Conservation (phyloP, 768 basidiomycete species). For the Leccinum subgranulosum region DNA sequence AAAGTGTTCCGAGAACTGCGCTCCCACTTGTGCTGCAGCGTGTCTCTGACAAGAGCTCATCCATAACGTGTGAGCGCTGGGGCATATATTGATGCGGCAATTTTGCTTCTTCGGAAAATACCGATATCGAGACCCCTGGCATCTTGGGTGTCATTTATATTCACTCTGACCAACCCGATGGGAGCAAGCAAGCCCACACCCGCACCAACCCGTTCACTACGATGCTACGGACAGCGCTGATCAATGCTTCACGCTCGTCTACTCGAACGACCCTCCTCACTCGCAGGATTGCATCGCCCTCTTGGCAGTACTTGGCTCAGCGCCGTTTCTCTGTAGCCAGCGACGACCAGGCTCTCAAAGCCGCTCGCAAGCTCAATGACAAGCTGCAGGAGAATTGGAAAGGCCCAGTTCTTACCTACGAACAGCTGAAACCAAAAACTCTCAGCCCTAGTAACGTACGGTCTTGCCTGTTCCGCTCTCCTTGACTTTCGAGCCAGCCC, state of each 20-base stretch:
- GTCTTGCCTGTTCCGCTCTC: neutral
- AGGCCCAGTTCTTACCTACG: slow-evolving; percentile 68
- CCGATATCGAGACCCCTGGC: neutral
- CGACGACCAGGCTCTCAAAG: slow-evolving; percentile 22
- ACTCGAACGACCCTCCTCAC: slow-evolving; percentile 8
- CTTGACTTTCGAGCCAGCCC: slow-evolving; percentile 6
- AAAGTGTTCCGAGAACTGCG: slow-evolving; percentile 44
- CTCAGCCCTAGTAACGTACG: slow-evolving; percentile 66
- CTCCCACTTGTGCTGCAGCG: slow-evolving; percentile 37
- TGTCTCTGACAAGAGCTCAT: slow-evolving; percentile 1
- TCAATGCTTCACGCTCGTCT: slow-evolving; percentile 12
- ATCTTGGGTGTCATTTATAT: neutral
- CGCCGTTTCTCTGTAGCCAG: slow-evolving; percentile 34
- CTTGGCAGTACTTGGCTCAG: slow-evolving; percentile 23
- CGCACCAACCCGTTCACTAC: neutral
- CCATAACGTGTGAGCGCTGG: neutral
- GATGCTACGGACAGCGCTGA: slow-evolving; percentile 25
- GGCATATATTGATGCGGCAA: neutral
- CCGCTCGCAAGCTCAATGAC: slow-evolving; percentile 34
- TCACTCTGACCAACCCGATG: neutral
- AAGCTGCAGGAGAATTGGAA: slow-evolving; percentile 70
- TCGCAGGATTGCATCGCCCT: slow-evolving; percentile 5
- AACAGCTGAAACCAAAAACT: slow-evolving; percentile 77
- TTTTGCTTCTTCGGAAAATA: neutral
- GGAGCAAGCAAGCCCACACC: neutral